Evolutionary conservation across 371 early-diverging fungal species (phyloP), one percentile per base, ranked within the genome.

Genomic region (Syncephalis plumigaleata): DNA sequence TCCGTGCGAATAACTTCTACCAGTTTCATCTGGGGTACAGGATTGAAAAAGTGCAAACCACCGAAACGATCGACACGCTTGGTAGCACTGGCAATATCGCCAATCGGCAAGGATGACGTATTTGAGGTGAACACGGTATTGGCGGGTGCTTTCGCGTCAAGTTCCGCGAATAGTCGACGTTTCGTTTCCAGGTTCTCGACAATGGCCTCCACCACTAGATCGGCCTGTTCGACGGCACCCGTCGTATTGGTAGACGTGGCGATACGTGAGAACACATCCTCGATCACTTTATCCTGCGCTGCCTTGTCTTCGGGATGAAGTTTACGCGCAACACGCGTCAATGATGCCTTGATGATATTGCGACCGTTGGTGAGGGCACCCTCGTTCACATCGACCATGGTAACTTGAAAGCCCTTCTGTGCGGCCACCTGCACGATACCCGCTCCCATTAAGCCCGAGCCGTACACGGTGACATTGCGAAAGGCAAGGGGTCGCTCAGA

Each of bases 31-130:
- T 87, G 87, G 23, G 97, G 89, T 3, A 91, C 95, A 2, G 93
- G 94, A 66, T 92, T 92, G 65, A 95, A 93, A 68, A 91, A 95
- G 64, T 95, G 96, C 47, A 92, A 65, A 23, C 96, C 96, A 21
- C 81, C 84, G 53, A 89, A 83, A 16, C 71, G 71, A 42, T 67
- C 64, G 38, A 54, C 52, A 2, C 85, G 64, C 45, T 60, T 56
- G 39, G 84, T 74, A 8, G 64, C 66, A 50, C 70, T 65, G 20
- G 89, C 88, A 59, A 95, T 93, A 39, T 73, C 71, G 18, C 57
- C 63, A 45, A 96, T 84, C 18, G 89, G 81, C 45, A 96, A 58
- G 3, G 88, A 87, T 9, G 86, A 85, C 0, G 97, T 96, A 74
- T 93, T 96, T 53, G 86, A 81, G 42, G 81, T 75, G 55, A 94